phyloP scores from a whole-genome alignment of 495 filamentous ascomycete genomes.

The Hypoxylon trugodes region DNA sequence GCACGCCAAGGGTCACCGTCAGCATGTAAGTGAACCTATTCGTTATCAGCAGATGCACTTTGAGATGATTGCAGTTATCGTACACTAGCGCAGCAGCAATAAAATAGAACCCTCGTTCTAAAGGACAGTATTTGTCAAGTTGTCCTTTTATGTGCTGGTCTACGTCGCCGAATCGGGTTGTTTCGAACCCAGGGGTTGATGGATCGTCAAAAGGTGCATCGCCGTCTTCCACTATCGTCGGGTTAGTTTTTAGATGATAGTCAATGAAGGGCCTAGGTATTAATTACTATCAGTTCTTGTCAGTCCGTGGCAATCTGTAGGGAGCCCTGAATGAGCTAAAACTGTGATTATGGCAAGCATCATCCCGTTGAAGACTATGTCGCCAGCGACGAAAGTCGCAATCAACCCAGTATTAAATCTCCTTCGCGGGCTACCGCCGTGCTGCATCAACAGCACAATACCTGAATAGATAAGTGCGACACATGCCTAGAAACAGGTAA shows the following conservation, averaged over 20 bases:
- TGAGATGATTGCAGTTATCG: neutral
- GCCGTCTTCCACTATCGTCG: conserved; percentile 5
- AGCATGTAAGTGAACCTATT: conserved; percentile 51
- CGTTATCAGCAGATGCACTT: neutral
- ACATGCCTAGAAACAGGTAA: conserved; percentile 41
- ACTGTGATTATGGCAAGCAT: conserved; percentile 45
- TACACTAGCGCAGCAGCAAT: conserved; percentile 48
- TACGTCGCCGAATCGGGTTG: conserved; percentile 44
- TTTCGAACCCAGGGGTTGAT: conserved; percentile 22
- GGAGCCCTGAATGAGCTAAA: conserved; percentile 47
- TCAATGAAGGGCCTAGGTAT: neutral
- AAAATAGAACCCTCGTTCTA: conserved; percentile 47
- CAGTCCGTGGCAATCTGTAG: conserved; percentile 48
- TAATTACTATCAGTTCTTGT: conserved; percentile 38
- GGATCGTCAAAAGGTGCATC: conserved; percentile 17
- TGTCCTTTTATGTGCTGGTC: conserved; percentile 23
- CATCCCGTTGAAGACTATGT: conserved; percentile 41
- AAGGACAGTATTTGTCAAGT: conserved; percentile 47
- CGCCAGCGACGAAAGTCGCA: conserved; percentile 38
- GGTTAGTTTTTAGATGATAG: neutral
- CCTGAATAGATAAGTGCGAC: conserved; percentile 46
- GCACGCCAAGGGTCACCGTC: conserved; percentile 41
- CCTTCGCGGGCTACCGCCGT: conserved; percentile 39
- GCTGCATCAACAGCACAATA: conserved; percentile 44
- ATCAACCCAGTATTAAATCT: conserved; percentile 36